phyloP scores from a whole-genome alignment of 768 basidiomycete genomes.

The Lepiota subincarnata region DNA sequence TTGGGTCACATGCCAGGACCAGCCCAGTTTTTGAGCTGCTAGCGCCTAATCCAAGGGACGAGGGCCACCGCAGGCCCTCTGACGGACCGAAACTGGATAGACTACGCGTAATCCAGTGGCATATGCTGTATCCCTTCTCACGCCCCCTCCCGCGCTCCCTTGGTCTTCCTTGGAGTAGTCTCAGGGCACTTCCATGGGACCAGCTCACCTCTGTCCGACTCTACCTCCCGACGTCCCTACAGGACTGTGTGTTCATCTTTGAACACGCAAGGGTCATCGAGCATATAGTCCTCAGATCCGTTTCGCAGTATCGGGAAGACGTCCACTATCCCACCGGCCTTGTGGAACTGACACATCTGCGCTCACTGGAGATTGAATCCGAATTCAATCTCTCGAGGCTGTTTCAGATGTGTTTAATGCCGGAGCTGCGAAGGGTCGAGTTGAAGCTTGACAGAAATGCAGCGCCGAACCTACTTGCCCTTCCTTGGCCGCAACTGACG shows the following conservation, averaged over 20 bases:
- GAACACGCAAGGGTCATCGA: not conserved
- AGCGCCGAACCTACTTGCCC: not conserved
- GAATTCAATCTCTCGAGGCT: not conserved
- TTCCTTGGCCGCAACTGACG: not conserved
- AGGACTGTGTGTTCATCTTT: constrained; percentile 4
- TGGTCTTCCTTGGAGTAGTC: constrained; percentile 6
- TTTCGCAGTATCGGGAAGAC: not conserved
- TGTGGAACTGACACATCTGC: not conserved
- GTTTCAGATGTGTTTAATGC: not conserved
- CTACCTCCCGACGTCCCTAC: not conserved
- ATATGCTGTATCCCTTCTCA: not conserved
- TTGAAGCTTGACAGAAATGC: not conserved
- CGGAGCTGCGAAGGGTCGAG: not conserved
- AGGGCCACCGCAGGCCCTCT: not conserved
- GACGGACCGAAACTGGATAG: not conserved
- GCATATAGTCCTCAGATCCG: not conserved
- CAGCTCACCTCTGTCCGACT: constrained; percentile 3
- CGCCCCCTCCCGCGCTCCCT: not conserved
- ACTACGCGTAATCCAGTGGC: not conserved
- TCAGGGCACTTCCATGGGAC: not conserved
- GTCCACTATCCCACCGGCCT: not conserved
- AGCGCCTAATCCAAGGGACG: too few relatives aligned
- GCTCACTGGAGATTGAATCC: not conserved
- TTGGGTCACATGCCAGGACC: not conserved
- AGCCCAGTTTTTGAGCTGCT: not conserved